A percentile compares a stretch with the other conserved stretches of the same genome.
Conservation (phyloP, 257 asterid species). For the Parsonsia alboflavescens region DNA sequence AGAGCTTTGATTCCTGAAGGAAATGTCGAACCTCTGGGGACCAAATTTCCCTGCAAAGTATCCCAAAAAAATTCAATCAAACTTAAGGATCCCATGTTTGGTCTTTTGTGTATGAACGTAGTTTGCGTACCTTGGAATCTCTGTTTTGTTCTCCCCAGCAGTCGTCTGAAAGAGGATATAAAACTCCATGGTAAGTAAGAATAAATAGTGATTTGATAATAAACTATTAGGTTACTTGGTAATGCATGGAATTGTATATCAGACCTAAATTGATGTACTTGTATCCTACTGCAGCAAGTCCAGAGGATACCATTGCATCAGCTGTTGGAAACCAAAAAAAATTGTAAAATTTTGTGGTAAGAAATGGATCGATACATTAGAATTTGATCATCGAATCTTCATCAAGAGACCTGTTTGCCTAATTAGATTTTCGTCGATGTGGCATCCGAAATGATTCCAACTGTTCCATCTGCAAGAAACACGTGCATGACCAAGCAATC, state of each 20-base stretch:
- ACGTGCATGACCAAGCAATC: neutral
- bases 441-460: slow-evolving; percentile 86
- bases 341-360: no score
- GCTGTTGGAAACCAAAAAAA: slow-evolving; percentile 35
- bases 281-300: slow-evolving; percentile 70
- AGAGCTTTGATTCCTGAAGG: slow-evolving; percentile 89
- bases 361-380: neutral
- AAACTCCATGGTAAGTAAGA: neutral
- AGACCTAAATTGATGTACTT: slow-evolving; percentile 62
- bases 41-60: slow-evolving; percentile 57
- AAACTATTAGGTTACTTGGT: neutral
- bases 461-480: slow-evolving; percentile 76
- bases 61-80: neutral
- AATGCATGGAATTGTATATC: neutral
- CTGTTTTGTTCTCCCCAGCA: slow-evolving; percentile 91
- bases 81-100: no score
- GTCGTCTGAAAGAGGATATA: slow-evolving; percentile 50
- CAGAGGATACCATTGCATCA: slow-evolving; percentile 71
- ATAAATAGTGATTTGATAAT: neutral
- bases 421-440: slow-evolving; percentile 63
- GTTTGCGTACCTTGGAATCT: slow-evolving; percentile 48
- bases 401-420: slow-evolving; percentile 19
- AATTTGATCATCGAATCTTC: no score
- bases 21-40: slow-evolving; percentile 57
- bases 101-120: no score